A percentile compares a stretch with the other conserved stretches of the same genome.
phyloP scores from a whole-genome alignment of 2,329 filamentous ascomycete genomes.

The Beauveria sp. region DNA sequence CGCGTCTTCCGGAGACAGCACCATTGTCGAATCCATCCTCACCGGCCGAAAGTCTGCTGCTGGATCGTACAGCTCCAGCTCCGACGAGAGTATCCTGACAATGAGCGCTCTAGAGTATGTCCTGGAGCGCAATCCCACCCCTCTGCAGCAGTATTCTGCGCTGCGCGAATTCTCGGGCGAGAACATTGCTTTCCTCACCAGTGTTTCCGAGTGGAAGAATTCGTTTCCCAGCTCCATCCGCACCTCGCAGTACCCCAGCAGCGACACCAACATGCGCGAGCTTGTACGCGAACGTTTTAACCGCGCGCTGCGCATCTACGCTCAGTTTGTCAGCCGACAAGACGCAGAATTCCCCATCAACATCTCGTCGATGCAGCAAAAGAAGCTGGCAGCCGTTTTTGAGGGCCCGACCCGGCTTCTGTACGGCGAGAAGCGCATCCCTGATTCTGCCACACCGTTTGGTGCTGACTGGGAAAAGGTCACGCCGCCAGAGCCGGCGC shows the following conservation, averaged over 20 bases:
- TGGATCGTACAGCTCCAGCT: conserved; percentile 16
- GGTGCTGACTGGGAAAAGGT: conserved; percentile 13
- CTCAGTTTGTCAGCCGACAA: conserved; percentile 48
- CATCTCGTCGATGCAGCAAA: conserved; percentile 46
- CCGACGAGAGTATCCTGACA: conserved; percentile 40
- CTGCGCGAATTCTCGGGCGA: conserved; percentile 62
- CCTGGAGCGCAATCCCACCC: conserved; percentile 49
- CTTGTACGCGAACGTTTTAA: conserved; percentile 43
- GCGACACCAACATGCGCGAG: conserved; percentile 16
- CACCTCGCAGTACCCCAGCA: conserved; percentile 8
- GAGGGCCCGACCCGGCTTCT: conserved; percentile 39
- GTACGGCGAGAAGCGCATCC: conserved; percentile 27
- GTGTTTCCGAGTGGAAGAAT: conserved; percentile 49
- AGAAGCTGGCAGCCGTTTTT: conserved; percentile 47
- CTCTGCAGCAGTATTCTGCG: conserved; percentile 57
- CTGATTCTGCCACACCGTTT: conserved; percentile 34
- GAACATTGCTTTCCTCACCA: conserved; percentile 59
- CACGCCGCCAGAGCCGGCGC: background rate
- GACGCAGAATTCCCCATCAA: conserved; percentile 61
- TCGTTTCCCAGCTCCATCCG: conserved; percentile 20
- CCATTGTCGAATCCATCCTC: conserved; percentile 21
- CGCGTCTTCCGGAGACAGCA: conserved; percentile 13
- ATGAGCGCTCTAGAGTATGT: conserved; percentile 57
- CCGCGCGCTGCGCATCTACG: conserved; percentile 53
- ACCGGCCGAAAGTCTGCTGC: conserved; percentile 26